phyloP scores from a whole-genome alignment of 768 basidiomycete genomes.

The Trametes meyenii region DNA sequence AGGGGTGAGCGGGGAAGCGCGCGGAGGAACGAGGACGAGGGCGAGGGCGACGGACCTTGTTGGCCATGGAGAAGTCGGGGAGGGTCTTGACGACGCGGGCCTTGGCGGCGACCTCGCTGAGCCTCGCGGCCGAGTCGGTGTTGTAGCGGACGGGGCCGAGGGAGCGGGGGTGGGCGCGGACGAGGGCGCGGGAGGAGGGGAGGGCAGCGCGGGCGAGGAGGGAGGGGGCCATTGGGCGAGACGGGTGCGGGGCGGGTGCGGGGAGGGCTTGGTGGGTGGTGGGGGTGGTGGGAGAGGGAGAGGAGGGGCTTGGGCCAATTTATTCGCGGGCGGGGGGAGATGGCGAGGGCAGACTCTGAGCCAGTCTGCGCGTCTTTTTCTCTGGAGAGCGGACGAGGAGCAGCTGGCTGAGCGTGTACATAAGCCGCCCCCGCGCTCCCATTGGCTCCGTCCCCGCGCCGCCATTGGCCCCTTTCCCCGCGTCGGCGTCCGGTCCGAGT shows the following conservation, averaged over 20 bases:
- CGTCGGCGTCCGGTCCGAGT: slow-evolving; percentile 12
- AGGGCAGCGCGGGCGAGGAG: slow-evolving; percentile 30
- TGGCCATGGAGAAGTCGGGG: slow-evolving; percentile 76
- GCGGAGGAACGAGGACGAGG: background rate
- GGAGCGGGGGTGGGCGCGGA: slow-evolving; percentile 26
- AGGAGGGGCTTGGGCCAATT: slow-evolving; percentile 19
- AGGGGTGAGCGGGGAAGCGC: slow-evolving; percentile 12
- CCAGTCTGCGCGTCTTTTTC: slow-evolving; percentile 1
- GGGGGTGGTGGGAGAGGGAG: slow-evolving; percentile 19
- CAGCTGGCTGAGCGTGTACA: background rate
- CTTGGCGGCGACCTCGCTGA: slow-evolving; percentile 26
- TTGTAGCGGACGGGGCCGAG: slow-evolving; percentile 24
- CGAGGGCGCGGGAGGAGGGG: slow-evolving; percentile 25
- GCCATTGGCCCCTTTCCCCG: slow-evolving; percentile 10
- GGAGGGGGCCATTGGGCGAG: slow-evolving; percentile 34
- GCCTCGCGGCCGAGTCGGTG: slow-evolving; percentile 21
- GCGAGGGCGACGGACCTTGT: slow-evolving; percentile 52
- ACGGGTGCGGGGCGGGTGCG: slow-evolving; percentile 19
- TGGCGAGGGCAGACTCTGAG: slow-evolving; percentile 7
- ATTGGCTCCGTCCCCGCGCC: slow-evolving; percentile 6
- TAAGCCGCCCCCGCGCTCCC: background rate
- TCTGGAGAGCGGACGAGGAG: background rate
- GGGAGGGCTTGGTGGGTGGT: slow-evolving; percentile 24
- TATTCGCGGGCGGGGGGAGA: slow-evolving; percentile 18
- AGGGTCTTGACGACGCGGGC: slow-evolving; percentile 51